Conservation (phyloP, 1,284 basidiomycete genomes). For the Leccinum pachyderme region DNA sequence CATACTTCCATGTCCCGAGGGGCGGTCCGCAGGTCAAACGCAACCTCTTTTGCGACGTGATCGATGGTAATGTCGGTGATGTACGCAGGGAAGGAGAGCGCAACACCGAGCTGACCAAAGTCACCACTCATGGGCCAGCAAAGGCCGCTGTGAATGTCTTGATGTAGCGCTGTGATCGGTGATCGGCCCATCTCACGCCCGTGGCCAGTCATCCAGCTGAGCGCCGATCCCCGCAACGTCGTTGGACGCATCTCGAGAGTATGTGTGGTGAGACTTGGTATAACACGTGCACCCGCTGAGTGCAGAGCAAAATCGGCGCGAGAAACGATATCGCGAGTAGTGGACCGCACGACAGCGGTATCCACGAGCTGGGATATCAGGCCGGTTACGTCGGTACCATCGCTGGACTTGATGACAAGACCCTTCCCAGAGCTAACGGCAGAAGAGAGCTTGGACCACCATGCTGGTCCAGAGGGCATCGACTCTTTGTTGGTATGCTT, state of each 20-base stretch:
- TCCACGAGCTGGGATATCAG: slow-evolving; percentile 77
- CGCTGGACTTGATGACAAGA: slow-evolving; percentile 68
- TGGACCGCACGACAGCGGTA: slow-evolving; percentile 56
- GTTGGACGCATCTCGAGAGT: slow-evolving; percentile 67
- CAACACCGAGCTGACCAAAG: slow-evolving; percentile 79
- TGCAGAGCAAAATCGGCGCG: slow-evolving; percentile 85
- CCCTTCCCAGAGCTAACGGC: slow-evolving; percentile 42
- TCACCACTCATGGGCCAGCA: slow-evolving; percentile 92
- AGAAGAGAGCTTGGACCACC: slow-evolving; percentile 47
- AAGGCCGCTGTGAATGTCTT: slow-evolving; percentile 76
- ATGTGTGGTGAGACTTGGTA: slow-evolving; percentile 78
- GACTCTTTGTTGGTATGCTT: slow-evolving; percentile 46
- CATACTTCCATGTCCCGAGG: slow-evolving; percentile 88
- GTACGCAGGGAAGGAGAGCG: slow-evolving; percentile 65
- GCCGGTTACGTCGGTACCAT: slow-evolving; percentile 74
- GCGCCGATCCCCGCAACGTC: slow-evolving; percentile 42
- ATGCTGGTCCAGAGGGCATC: slow-evolving; percentile 35
- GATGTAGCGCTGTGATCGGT: slow-evolving; percentile 83
- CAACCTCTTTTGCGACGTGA: slow-evolving; percentile 78
- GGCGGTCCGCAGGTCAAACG: slow-evolving; percentile 76
- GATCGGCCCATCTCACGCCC: slow-evolving; percentile 71
- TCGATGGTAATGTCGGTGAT: slow-evolving; percentile 85
- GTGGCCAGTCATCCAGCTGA: slow-evolving; percentile 57
- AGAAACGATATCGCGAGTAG: slow-evolving; percentile 77
- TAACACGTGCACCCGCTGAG: slow-evolving; percentile 77